These are phyloP conservation scores for Exobasidium rhododendri DNA, from an alignment of 1,284 basidiomycete genomes.

Conservation along the genomic window DNA sequence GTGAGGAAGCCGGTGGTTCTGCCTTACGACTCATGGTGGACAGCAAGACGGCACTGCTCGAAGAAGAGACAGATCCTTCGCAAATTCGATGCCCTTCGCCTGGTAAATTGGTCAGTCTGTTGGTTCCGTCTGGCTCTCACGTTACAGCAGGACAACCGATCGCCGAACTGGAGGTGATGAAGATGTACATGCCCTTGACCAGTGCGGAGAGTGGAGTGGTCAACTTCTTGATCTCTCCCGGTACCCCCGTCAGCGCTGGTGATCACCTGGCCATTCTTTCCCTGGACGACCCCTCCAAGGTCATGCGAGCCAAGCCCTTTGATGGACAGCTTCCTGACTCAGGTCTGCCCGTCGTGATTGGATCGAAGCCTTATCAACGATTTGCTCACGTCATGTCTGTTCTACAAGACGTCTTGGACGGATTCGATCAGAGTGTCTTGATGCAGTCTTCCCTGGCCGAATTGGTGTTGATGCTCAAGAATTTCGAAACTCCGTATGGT, in stretches of 20 bases:
- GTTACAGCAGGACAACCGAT: slow-evolving; percentile 93
- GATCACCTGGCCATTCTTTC: slow-evolving; percentile 97
- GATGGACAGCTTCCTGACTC: slow-evolving; percentile 71
- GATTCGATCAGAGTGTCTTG: slow-evolving; percentile 50
- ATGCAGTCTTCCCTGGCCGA: slow-evolving; percentile 77
- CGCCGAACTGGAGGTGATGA: slow-evolving; percentile 81
- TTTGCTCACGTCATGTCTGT: slow-evolving; percentile 73
- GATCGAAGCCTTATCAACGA: slow-evolving; percentile 86
- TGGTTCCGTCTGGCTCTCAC: slow-evolving; percentile 96
- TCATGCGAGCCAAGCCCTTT: slow-evolving; percentile 97
- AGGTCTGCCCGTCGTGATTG: slow-evolving; percentile 75
- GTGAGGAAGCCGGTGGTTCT: slow-evolving; percentile 79
- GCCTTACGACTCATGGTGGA: slow-evolving; percentile 75
- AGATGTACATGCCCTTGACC: slow-evolving; percentile 62
- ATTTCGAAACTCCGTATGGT: slow-evolving; percentile 84
- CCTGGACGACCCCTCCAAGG: slow-evolving; percentile 91
- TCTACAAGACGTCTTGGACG: slow-evolving; percentile 72
- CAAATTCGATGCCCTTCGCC: slow-evolving; percentile 93
- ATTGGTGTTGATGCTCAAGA: slow-evolving; percentile 71
- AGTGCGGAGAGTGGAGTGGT: slow-evolving; percentile 87
- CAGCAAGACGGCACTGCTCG: slow-evolving; percentile 94
- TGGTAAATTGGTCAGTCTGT: slow-evolving; percentile 90
- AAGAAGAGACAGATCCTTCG: slow-evolving; percentile 99
- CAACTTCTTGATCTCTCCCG: slow-evolving; percentile 89
- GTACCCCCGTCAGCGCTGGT: slow-evolving; percentile 92